Evolutionary conservation across 2,329 filamentous ascomycete species (phyloP).

Genomic region (Geoglossum cookeanum): DNA sequence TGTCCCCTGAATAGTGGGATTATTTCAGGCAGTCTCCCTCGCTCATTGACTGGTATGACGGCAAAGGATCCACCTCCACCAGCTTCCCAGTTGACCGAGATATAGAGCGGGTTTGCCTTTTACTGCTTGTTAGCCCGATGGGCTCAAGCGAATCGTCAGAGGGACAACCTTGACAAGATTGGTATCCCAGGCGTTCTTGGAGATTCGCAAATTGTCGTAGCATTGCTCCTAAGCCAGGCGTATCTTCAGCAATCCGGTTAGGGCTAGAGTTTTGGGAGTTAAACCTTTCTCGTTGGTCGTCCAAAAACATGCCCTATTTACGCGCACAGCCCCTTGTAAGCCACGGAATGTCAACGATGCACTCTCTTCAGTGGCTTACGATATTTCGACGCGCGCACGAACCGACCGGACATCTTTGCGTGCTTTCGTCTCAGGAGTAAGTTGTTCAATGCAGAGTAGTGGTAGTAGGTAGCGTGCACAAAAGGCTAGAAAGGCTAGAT

Average conservation of each 20-base stretch:
- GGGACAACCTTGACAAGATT: constrained; percentile 67
- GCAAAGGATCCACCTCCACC: constrained; percentile 93
- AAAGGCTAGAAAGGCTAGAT: no score
- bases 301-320: constrained; percentile 86
- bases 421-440: neutral
- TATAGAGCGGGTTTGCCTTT: constrained; percentile 84
- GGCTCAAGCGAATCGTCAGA: neutral
- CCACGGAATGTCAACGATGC: constrained; percentile 11
- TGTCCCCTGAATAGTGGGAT: constrained; percentile 92
- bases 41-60: constrained; percentile 78
- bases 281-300: constrained; percentile 70
- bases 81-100: constrained; percentile 96
- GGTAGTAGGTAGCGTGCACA: neutral
- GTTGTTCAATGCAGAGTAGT: neutral
- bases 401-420: constrained; percentile 44
- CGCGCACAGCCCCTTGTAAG: constrained; percentile 15
- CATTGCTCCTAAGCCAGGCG: constrained; percentile 51
- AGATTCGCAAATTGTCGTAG: constrained; percentile 95
- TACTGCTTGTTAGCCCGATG: neutral
- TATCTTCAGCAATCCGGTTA: neutral
- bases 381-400: constrained; percentile 57
- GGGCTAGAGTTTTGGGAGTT: constrained; percentile 5
- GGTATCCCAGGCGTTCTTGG: constrained; percentile 97
- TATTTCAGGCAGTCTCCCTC: constrained; percentile 75
- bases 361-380: constrained; percentile 28